A percentile compares a stretch with the other conserved stretches of the same genome.
These are phyloP conservation scores for Bretschneidera sinensis DNA, from an alignment of 345 rosid genomes.

Conservation along the genomic window DNA sequence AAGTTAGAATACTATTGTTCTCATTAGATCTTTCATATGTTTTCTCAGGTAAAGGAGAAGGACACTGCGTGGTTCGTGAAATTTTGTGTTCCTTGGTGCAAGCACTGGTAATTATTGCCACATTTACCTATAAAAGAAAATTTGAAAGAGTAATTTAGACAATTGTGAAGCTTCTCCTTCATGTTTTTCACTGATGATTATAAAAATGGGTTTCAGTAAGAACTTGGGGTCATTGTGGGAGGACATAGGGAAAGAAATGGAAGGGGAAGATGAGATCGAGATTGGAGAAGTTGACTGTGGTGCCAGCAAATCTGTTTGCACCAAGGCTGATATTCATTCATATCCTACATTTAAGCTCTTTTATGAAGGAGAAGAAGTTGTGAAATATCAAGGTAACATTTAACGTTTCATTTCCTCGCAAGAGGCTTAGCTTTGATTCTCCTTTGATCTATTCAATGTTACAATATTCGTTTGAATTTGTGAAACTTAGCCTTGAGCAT, in stretches of 20 bases:
- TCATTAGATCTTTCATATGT: neutral
- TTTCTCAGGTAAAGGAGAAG: conserved; percentile 81
- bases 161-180: neutral
- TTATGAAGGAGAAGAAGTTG: conserved; percentile 86
- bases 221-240: conserved; percentile 91
- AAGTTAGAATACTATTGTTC: neutral
- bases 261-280: conserved; percentile 92
- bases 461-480: neutral
- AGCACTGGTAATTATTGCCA: conserved; percentile 71
- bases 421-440: too few relatives aligned
- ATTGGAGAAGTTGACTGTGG: conserved; percentile 93
- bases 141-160: neutral
- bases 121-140: neutral
- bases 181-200: conserved; percentile 12
- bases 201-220: conserved; percentile 50
- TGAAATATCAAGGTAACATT: conserved; percentile 75
- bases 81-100: conserved; percentile 98
- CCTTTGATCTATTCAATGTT: too few relatives aligned
- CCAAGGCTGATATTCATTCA: conserved; percentile 84
- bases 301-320: conserved; percentile 64
- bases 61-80: conserved; percentile 96
- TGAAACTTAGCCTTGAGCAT: neutral
- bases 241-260: conserved; percentile 82
- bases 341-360: conserved; percentile 94
- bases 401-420: too few relatives aligned